These are phyloP conservation scores for Penicillium sp. DNA, from an alignment of 2,329 filamentous ascomycete genomes.

Conservation along the genomic window DNA sequence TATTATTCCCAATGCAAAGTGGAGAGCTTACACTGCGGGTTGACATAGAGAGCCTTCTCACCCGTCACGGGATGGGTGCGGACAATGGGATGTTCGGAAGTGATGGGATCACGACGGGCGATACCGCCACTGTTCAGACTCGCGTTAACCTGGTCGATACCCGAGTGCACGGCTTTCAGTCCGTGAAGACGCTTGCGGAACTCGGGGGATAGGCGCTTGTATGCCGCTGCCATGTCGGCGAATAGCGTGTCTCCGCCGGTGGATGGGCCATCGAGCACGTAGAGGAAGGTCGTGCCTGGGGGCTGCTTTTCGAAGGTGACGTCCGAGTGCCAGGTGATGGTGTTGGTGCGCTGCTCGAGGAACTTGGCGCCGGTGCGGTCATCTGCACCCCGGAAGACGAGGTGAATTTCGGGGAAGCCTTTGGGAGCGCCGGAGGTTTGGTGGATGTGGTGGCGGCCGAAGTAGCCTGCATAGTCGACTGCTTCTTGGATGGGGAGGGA, in stretches of 20 bases:
- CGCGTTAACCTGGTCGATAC: conserved; percentile 70
- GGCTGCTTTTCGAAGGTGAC: conserved; percentile 85
- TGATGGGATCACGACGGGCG: conserved; percentile 68
- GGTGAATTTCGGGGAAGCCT: conserved; percentile 68
- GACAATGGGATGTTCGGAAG: conserved; percentile 69
- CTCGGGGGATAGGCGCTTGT: conserved; percentile 69
- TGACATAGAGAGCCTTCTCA: conserved; percentile 78
- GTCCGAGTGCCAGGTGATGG: conserved; percentile 84
- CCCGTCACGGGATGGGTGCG: conserved; percentile 76
- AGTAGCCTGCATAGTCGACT: conserved; percentile 66
- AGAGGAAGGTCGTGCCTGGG: conserved; percentile 83
- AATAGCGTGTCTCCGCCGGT: conserved; percentile 84
- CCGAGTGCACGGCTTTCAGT: conserved; percentile 74
- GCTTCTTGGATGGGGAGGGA: conserved; percentile 65
- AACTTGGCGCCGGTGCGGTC: conserved; percentile 59
- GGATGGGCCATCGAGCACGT: conserved; percentile 74
- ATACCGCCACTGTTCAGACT: conserved; percentile 63
- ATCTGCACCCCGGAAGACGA: conserved; percentile 67
- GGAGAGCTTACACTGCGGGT: conserved; percentile 64
- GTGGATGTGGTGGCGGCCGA: conserved; percentile 76
- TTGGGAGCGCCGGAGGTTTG: conserved; percentile 70
- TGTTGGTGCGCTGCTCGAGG: conserved; percentile 66
- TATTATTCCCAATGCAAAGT: background rate
- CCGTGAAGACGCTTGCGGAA: conserved; percentile 79
- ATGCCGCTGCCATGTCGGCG: conserved; percentile 72